Evolutionary conservation across 768 basidiomycete genomes (phyloP).

Genomic region (Pisolithus orientalis): DNA sequence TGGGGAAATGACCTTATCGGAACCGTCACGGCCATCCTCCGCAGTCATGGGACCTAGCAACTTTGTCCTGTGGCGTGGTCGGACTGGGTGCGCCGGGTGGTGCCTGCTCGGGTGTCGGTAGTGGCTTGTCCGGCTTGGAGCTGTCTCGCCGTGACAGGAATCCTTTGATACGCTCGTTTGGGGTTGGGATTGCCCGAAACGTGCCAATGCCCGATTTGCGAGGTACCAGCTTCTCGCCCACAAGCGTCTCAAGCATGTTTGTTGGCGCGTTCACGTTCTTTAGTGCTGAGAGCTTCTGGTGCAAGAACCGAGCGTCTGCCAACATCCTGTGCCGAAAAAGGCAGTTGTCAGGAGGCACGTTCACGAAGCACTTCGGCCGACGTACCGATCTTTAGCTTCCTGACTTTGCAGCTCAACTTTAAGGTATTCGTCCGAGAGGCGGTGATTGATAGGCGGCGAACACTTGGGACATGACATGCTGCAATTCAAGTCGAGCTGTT

Average conservation of each 20-base stretch:
- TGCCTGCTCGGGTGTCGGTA: slow-evolving; percentile 22
- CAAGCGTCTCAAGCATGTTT: slow-evolving; percentile 78
- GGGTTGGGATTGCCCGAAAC: slow-evolving; percentile 14
- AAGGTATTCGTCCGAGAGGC: slow-evolving; percentile 80
- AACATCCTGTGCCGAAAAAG: slow-evolving; percentile 50
- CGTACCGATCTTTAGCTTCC: slow-evolving; percentile 80
- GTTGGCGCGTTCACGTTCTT: slow-evolving; percentile 69
- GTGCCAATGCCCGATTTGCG: slow-evolving; percentile 26
- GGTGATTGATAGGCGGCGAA: slow-evolving; percentile 90
- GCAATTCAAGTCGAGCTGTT: slow-evolving; percentile 12
- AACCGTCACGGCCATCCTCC: slow-evolving; percentile 9
- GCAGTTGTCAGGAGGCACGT: slow-evolving; percentile 11
- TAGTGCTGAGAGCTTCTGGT: slow-evolving; percentile 67
- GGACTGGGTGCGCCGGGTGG: slow-evolving; percentile 14
- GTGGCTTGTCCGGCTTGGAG: slow-evolving; percentile 21
- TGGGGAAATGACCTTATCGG: slow-evolving; percentile 16
- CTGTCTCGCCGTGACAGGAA: slow-evolving; percentile 27
- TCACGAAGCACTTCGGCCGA: slow-evolving; percentile 3
- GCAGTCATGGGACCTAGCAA: slow-evolving; percentile 9
- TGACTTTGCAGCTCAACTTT: slow-evolving; percentile 76
- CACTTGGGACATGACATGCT: slow-evolving; percentile 95
- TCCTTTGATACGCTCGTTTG: slow-evolving; percentile 35
- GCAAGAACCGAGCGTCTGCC: slow-evolving; percentile 71
- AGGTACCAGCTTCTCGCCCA: slow-evolving; percentile 70
- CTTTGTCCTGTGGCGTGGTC: neutral